Percentiles rank a stretch among this genome's conserved stretches.
Conservation (phyloP, 2,329 filamentous ascomycete species). For the Coniochaeta sp. region DNA sequence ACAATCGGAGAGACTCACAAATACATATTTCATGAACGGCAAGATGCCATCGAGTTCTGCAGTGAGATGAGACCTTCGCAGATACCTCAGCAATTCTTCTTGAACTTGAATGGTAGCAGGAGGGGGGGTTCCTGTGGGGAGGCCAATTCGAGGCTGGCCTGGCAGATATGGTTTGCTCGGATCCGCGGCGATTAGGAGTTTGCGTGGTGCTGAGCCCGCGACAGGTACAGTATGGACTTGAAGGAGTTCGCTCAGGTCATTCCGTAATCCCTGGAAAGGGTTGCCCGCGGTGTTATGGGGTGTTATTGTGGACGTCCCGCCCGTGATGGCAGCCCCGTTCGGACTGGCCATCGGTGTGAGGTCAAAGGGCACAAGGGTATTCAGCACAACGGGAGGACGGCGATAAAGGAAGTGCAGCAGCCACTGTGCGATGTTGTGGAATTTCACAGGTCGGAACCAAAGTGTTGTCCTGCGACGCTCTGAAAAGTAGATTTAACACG, state of each 20-base stretch:
- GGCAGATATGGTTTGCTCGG: slow-evolving; percentile 10
- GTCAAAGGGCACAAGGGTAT: background rate
- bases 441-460: too few species aligned
- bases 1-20: slow-evolving; percentile 8
- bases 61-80: slow-evolving; percentile 12
- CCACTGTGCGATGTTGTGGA: too few species aligned
- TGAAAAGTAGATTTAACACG: too few species aligned
- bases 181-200: background rate
- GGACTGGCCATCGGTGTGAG: background rate
- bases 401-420: too few species aligned
- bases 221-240: background rate
- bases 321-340: background rate
- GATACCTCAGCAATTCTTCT: slow-evolving; percentile 10
- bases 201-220: background rate
- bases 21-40: slow-evolving; percentile 18
- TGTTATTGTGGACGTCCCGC: background rate
- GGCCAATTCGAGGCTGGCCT: slow-evolving; percentile 16
- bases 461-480: too few species aligned
- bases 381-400: too few species aligned
- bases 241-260: background rate
- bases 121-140: slow-evolving; percentile 2
- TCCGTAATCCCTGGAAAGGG: background rate
- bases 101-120: background rate
- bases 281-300: background rate
- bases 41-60: slow-evolving; percentile 12